Evolutionary conservation across 495 filamentous ascomycete genomes (phyloP).

Genomic region (Tuber borchii): DNA sequence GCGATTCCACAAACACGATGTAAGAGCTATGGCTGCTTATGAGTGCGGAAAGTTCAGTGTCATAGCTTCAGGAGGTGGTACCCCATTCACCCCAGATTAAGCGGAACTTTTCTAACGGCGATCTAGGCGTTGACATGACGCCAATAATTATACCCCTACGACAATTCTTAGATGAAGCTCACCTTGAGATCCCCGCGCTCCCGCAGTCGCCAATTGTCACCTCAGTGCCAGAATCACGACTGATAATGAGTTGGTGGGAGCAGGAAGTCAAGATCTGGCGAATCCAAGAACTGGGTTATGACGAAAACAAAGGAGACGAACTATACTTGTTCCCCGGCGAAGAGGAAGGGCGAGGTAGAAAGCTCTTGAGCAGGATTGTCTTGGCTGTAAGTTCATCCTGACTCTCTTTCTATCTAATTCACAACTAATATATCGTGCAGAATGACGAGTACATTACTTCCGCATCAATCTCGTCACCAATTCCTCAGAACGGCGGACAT

Average conservation of each 20-base stretch:
- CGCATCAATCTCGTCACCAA: slow-evolving; percentile 55
- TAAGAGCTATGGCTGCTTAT: slow-evolving; percentile 88
- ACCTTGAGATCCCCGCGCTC: slow-evolving; percentile 67
- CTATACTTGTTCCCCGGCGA: slow-evolving; percentile 47
- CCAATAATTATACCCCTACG: slow-evolving; percentile 75
- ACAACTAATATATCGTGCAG: slow-evolving; percentile 22
- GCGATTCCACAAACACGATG: slow-evolving; percentile 82
- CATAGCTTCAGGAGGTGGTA: slow-evolving; percentile 81
- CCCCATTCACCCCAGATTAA: slow-evolving; percentile 13
- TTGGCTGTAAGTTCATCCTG: slow-evolving; percentile 33
- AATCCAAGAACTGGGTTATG: slow-evolving; percentile 47
- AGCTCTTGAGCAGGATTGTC: slow-evolving; percentile 42
- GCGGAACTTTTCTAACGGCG: slow-evolving; percentile 42
- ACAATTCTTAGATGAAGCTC: slow-evolving; percentile 71
- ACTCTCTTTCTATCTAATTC: neutral
- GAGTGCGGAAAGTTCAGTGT: slow-evolving; percentile 77
- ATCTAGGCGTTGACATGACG: slow-evolving; percentile 70
- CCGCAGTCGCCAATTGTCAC: slow-evolving; percentile 68
- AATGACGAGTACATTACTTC: slow-evolving; percentile 78
- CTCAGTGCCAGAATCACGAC: slow-evolving; percentile 61
- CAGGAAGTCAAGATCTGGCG: slow-evolving; percentile 80
- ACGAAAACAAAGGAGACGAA: slow-evolving; percentile 44
- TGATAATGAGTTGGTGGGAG: slow-evolving; percentile 91
- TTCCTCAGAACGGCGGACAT: slow-evolving; percentile 53
- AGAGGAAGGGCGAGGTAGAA: slow-evolving; percentile 43